phyloP scores from a whole-genome alignment of 495 filamentous ascomycete genomes.

The Penicillium arizonense region DNA sequence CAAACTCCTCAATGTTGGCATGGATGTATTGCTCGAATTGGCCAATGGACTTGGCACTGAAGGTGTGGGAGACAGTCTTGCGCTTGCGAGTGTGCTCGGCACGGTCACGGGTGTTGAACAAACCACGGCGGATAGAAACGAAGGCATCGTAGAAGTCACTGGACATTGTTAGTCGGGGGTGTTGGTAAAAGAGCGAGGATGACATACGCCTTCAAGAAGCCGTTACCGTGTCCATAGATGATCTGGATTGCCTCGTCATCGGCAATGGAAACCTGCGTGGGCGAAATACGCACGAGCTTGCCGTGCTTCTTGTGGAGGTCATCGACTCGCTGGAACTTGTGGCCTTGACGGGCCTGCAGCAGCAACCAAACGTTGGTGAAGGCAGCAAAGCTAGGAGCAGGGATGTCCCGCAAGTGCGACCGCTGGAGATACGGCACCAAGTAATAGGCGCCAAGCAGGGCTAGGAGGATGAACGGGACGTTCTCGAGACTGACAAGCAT shows the following conservation, averaged over 20 bases:
- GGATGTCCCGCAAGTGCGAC: conserved; percentile 61
- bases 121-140: conserved; percentile 78
- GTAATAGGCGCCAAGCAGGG: conserved; percentile 59
- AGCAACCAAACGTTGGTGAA: conserved; percentile 82
- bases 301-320: conserved; percentile 70
- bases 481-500: conserved; percentile 49
- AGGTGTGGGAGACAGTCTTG: conserved; percentile 85
- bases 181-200: not conserved
- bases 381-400: conserved; percentile 62
- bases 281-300: conserved; percentile 58
- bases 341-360: conserved; percentile 62
- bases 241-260: conserved; percentile 55
- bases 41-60: conserved; percentile 74
- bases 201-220: conserved; percentile 68
- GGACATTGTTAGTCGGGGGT: not conserved
- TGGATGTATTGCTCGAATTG: conserved; percentile 92
- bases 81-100: conserved; percentile 84
- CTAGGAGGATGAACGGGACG: conserved; percentile 58
- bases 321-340: conserved; percentile 67
- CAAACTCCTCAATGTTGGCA: conserved; percentile 72
- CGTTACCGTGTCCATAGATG: conserved; percentile 67
- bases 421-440: conserved; percentile 69
- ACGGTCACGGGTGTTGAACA: conserved; percentile 89
- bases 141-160: conserved; percentile 90
- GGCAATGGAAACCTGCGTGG: conserved; percentile 58